phyloP scores from a whole-genome alignment of 768 basidiomycete genomes.

The Tremella fuciformis region DNA sequence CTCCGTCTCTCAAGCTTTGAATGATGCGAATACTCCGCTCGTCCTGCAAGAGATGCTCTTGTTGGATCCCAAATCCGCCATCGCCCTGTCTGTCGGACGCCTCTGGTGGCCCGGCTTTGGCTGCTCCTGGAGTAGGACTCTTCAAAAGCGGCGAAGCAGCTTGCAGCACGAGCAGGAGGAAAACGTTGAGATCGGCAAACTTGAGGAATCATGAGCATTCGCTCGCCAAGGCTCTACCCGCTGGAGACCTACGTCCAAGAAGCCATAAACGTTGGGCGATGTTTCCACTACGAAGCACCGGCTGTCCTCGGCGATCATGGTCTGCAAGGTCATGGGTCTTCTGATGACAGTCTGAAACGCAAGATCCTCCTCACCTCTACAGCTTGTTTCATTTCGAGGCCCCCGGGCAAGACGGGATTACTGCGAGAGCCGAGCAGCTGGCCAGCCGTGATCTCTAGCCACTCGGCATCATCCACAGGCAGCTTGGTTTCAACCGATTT shows the following conservation, averaged over 20 bases:
- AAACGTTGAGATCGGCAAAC: constrained; percentile 42
- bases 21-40: constrained; percentile 5
- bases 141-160: constrained; percentile 15
- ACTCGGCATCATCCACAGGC: constrained; percentile 16
- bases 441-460: constrained; percentile 23
- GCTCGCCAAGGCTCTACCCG: not conserved
- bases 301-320: constrained; percentile 21
- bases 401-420: constrained; percentile 14
- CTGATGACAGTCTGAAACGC: constrained; percentile 3
- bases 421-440: constrained; percentile 6
- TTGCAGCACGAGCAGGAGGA: constrained; percentile 35
- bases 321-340: constrained; percentile 20
- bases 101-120: not conserved
- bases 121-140: not conserved
- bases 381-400: constrained; percentile 30
- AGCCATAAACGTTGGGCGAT: constrained; percentile 11
- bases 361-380: constrained; percentile 27
- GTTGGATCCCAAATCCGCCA: not conserved
- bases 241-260: constrained; percentile 35
- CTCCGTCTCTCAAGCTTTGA: constrained; percentile 12
- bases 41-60: not conserved
- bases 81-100: not conserved
- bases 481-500: not conserved
- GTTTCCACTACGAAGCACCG: constrained; percentile 25
- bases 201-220: constrained; percentile 11